Conservation (phyloP, 495 filamentous ascomycete genomes). For the Penicillium simplicissimum region DNA sequence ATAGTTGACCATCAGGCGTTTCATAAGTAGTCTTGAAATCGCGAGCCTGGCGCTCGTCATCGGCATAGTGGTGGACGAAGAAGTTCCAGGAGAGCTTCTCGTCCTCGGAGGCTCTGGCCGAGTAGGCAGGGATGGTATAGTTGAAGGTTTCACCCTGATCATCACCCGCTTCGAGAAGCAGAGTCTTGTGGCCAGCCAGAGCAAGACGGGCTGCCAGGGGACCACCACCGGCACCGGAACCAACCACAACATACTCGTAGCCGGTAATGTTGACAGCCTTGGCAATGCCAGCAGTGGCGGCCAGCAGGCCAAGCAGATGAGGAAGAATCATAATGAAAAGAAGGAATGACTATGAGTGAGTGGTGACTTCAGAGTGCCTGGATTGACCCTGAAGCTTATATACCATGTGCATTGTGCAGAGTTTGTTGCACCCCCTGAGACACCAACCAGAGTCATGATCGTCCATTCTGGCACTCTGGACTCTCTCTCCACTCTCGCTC, state of each 20-base stretch:
- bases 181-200: slow-evolving; percentile 56
- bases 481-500: background rate
- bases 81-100: slow-evolving; percentile 43
- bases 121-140: slow-evolving; percentile 41
- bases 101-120: slow-evolving; percentile 40
- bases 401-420: background rate
- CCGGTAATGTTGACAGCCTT: slow-evolving; percentile 29
- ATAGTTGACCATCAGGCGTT: slow-evolving; percentile 38
- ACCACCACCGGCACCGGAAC: slow-evolving; percentile 64
- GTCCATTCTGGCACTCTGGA: background rate
- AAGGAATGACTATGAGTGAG: background rate
- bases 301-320: slow-evolving; percentile 10
- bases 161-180: slow-evolving; percentile 64
- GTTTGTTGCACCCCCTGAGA: background rate
- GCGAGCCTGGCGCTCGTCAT: slow-evolving; percentile 38
- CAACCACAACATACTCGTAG: slow-evolving; percentile 69
- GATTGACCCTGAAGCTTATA: background rate
- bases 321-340: slow-evolving; percentile 7
- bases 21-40: slow-evolving; percentile 48
- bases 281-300: slow-evolving; percentile 16
- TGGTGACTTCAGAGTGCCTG: background rate
- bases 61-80: slow-evolving; percentile 47
- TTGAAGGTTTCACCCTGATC: slow-evolving; percentile 51
- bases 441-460: background rate
- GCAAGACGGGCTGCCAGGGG: slow-evolving; percentile 64